phyloP scores from a whole-genome alignment of 2,329 filamentous ascomycete genomes.

The Aspergillus sp. region DNA sequence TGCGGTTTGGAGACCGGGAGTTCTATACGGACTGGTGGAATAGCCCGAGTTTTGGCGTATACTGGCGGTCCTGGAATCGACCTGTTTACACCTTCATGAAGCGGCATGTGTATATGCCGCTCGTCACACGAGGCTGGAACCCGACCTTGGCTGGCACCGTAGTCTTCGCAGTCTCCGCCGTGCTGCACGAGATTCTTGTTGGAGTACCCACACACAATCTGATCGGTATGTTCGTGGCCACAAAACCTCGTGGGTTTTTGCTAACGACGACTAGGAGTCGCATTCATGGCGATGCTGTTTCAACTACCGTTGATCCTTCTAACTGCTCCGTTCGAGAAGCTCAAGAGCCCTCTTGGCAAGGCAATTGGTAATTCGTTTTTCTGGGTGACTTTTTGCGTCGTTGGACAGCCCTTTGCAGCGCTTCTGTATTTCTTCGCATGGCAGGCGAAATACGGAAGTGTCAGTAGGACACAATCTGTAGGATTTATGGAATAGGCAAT shows the following conservation, averaged over 20 bases:
- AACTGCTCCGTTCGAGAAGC: slow-evolving; percentile 77
- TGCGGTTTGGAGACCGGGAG: slow-evolving; percentile 84
- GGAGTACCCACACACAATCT: slow-evolving; percentile 94
- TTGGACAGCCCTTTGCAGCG: slow-evolving; percentile 90
- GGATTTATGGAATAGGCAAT: background rate
- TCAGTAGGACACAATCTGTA: slow-evolving; percentile 47
- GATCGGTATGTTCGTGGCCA: slow-evolving; percentile 60
- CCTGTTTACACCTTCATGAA: slow-evolving; percentile 97
- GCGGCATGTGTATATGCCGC: slow-evolving; percentile 84
- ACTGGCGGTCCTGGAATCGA: slow-evolving; percentile 98
- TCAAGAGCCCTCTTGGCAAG: slow-evolving; percentile 71
- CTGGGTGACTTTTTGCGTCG: slow-evolving; percentile 93
- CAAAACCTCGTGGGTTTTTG: too few relatives aligned
- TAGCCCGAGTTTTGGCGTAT: slow-evolving; percentile 75
- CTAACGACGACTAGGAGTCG: slow-evolving; percentile 63
- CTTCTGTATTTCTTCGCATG: slow-evolving; percentile 97
- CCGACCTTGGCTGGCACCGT: slow-evolving; percentile 68
- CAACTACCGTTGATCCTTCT: slow-evolving; percentile 85
- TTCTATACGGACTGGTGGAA: slow-evolving; percentile 99
- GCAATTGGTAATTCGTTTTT: slow-evolving; percentile 91
- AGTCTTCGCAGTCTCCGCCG: slow-evolving; percentile 84
- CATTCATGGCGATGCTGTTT: slow-evolving; percentile 89
- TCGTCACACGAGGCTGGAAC: slow-evolving; percentile 80
- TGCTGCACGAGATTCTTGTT: slow-evolving; percentile 89
- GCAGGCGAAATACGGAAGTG: slow-evolving; percentile 94